A percentile compares a stretch with the other conserved stretches of the same genome.
These are phyloP conservation scores for Ogataea siamensis DNA, from an alignment of 805 yeast genomes.

Conservation along the genomic window DNA sequence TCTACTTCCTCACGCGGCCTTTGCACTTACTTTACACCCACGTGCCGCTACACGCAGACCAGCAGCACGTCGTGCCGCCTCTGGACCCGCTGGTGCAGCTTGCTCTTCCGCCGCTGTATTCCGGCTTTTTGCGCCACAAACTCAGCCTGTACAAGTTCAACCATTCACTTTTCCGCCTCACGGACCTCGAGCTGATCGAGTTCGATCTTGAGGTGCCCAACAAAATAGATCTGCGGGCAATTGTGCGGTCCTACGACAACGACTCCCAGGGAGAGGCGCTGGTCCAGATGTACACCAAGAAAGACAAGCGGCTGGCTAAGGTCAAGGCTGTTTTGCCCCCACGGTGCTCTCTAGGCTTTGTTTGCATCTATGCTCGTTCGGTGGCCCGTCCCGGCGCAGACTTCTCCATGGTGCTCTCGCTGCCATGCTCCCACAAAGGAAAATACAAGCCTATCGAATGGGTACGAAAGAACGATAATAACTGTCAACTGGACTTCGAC, in stretches of 20 bases:
- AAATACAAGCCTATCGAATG: conserved; percentile 53
- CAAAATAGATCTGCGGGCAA: conserved; percentile 64
- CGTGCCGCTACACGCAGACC: conserved; percentile 72
- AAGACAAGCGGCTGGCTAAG: conserved; percentile 62
- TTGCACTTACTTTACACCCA: conserved; percentile 76
- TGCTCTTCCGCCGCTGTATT: conserved; percentile 82
- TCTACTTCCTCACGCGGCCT: conserved; percentile 80
- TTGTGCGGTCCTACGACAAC: conserved; percentile 42
- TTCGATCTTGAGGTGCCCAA: conserved; percentile 69
- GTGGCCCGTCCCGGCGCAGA: conserved; percentile 48
- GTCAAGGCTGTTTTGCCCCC: conserved; percentile 81
- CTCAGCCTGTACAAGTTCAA: conserved; percentile 67
- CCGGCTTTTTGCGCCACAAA: conserved; percentile 65
- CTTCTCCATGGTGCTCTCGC: conserved; percentile 63
- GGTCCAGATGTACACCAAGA: conserved; percentile 76
- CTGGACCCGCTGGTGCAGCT: conserved; percentile 74
- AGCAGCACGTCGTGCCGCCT: conserved; percentile 86
- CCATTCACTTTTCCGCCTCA: conserved; percentile 69
- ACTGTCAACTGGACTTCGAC: conserved; percentile 62
- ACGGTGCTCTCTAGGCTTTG: conserved; percentile 62
- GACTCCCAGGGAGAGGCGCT: conserved; percentile 53
- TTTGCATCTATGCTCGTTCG: conserved; percentile 60
- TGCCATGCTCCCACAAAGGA: conserved; percentile 77
- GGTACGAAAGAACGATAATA: conserved; percentile 70
- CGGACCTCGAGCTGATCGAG: conserved; percentile 77